Conservation (phyloP, 805 yeast genomes). For the Deakozyma indianensis region DNA sequence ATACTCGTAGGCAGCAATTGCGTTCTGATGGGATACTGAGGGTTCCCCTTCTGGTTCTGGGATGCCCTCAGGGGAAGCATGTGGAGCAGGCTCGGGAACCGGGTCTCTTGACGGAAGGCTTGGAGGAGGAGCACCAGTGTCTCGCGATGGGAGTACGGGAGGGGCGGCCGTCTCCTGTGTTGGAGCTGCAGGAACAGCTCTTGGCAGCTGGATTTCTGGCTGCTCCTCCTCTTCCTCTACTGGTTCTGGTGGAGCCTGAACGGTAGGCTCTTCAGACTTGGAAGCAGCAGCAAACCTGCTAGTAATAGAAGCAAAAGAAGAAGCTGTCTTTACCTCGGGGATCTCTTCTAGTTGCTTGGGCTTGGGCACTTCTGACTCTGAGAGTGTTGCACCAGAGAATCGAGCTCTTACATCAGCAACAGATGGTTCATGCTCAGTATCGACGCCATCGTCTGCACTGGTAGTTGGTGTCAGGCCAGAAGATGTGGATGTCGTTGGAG, state of each 20-base stretch:
- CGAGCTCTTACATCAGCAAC: conserved; percentile 8
- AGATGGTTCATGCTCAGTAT: conserved; percentile 7
- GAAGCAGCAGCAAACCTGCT: conserved; percentile 16
- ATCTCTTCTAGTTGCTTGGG: conserved; percentile 4
- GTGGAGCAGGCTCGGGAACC: conserved; percentile 11
- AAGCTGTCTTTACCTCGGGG: conserved; percentile 5
- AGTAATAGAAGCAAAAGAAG: conserved; percentile 8
- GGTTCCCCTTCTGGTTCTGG: conserved; percentile 5
- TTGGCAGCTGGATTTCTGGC: conserved; percentile 5
- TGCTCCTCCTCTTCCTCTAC: conserved; percentile 4
- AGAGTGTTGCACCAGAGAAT: conserved; percentile 7
- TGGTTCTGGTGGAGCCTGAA: conserved; percentile 3
- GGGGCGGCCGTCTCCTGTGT: conserved; percentile 4
- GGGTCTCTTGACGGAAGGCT: conserved; percentile 14
- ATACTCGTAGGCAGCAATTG: conserved; percentile 72
- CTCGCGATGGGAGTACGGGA: conserved; percentile 4
- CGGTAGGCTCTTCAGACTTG: neutral
- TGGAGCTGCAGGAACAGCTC: conserved; percentile 3
- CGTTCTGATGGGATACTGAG: conserved; percentile 23
- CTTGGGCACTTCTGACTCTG: conserved; percentile 10
- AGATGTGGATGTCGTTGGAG: conserved; percentile 4
- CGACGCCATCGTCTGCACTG: conserved; percentile 13
- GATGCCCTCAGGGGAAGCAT: conserved; percentile 9
- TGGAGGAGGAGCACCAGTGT: conserved; percentile 16
- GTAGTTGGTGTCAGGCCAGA: neutral